Evolutionary conservation across 2,329 filamentous ascomycete genomes (phyloP), one percentile per base, ranked within the genome.

Genomic region (Raffaelea arxii): DNA sequence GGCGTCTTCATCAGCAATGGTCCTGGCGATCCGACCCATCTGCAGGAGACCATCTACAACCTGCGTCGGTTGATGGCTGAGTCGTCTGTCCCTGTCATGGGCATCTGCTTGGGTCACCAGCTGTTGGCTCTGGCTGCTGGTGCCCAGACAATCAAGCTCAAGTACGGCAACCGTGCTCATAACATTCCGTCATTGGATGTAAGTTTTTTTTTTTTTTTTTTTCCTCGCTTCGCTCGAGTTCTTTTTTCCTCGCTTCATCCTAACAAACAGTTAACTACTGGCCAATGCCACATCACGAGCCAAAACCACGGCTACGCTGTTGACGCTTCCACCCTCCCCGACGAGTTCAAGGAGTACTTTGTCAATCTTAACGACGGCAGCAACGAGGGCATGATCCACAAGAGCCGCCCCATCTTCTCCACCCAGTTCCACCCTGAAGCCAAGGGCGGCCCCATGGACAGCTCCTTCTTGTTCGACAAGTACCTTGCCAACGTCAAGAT

Each of bases 1-100:
- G 92, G 92, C 61, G 83, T 98, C 61, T 98, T 98, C 77, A 96
- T 97, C 71, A 95, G 89, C 68, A 98, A 98, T 70, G 92, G 92
- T 50, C 92, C 92, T 24, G 92, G 92, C 70, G 92, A 98, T 70
- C 92, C 92, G 58, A 97, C 90, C 37, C 92, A 98, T 71, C 96
- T 90, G 74, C 85, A 89, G 62, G 80, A 88, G 59, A 96, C 92
- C 36, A 88, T 94, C 54, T 91, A 94, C 77, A 90, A 94, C 72
- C 79, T 98, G 47, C 77, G 77, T 58, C 86, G 88, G 59, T 71
- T 98, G 59, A 96, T 98, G 79, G 86, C 94, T 65, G 82, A 80
- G 22, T 95, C 88, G 41, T 82, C 89, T 57, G 78, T 95, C 27
- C 92, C 92, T 49, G 82, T 98, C 68, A 94, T 98, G 82, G 92